Evolutionary conservation across 352 stramenopile genomes (phyloP).

Genomic region (Phytophthora palmivora): DNA sequence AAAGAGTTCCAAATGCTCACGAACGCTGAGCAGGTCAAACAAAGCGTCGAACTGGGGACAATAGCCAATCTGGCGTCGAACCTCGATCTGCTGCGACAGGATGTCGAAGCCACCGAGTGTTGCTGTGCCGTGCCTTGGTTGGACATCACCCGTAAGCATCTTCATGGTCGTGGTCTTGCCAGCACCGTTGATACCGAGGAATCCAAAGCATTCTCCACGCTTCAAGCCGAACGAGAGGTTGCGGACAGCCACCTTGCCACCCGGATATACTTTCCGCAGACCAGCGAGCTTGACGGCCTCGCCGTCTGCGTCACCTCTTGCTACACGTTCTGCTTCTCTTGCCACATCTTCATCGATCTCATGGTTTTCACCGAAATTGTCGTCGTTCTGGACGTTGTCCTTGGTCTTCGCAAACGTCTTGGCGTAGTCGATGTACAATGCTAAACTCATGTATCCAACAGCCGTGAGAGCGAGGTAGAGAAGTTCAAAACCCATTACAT

Average conservation of each 20-base stretch:
- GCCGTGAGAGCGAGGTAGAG: slow-evolving; percentile 53
- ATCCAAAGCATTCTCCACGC: slow-evolving; percentile 93
- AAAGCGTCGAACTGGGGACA: slow-evolving; percentile 92
- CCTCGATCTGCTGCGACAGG: slow-evolving; percentile 61
- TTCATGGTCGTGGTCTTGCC: slow-evolving; percentile 96
- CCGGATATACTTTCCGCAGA: slow-evolving; percentile 78
- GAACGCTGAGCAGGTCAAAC: slow-evolving; percentile 84
- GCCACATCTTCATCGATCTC: slow-evolving; percentile 60
- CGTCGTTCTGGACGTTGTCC: too few relatives aligned
- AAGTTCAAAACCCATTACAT: slow-evolving; percentile 61
- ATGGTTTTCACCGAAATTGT: too few relatives aligned
- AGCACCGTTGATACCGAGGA: slow-evolving; percentile 94
- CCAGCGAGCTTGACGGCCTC: slow-evolving; percentile 57
- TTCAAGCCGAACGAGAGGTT: slow-evolving; percentile 79
- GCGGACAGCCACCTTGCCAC: slow-evolving; percentile 79
- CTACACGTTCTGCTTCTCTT: slow-evolving; percentile 45
- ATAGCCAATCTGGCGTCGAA: slow-evolving; percentile 85
- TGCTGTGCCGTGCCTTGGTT: slow-evolving; percentile 48
- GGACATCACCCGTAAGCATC: slow-evolving; percentile 90
- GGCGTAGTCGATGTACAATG: slow-evolving; percentile 62
- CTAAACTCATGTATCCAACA: slow-evolving; percentile 39
- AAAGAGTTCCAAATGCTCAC: slow-evolving; percentile 91
- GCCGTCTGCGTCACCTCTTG: slow-evolving; percentile 23
- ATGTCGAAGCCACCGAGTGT: slow-evolving; percentile 44
- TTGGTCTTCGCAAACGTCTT: slow-evolving; percentile 67